A percentile compares a stretch with the other conserved stretches of the same genome.
Evolutionary conservation across 805 yeast species (phyloP).

Genomic region (Wickerhamomyces queroliae): DNA sequence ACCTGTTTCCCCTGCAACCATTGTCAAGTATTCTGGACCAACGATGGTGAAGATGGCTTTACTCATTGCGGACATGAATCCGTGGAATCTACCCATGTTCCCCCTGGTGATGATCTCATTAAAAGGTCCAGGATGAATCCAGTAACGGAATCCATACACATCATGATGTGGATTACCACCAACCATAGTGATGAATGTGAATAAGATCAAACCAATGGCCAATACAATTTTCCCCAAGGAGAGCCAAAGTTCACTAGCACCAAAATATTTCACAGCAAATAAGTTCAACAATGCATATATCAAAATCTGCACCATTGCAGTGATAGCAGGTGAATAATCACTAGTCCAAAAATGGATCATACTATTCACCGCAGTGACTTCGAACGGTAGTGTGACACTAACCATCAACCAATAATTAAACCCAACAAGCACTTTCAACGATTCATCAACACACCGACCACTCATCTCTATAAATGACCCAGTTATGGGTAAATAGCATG

Average conservation of each 20-base stretch:
- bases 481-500: conserved; percentile 54
- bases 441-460: conserved; percentile 59
- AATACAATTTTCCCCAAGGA: conserved; percentile 66
- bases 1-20: conserved; percentile 79
- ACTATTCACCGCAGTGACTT: conserved; percentile 57
- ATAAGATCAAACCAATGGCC: conserved; percentile 64
- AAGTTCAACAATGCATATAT: conserved; percentile 58
- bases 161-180: conserved; percentile 80
- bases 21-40: conserved; percentile 80
- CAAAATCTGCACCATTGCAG: conserved; percentile 58
- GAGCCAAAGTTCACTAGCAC: conserved; percentile 77
- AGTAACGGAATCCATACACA: conserved; percentile 52
- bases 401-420: conserved; percentile 55
- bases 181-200: conserved; percentile 74
- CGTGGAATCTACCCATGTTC: conserved; percentile 59
- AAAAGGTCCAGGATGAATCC: conserved; percentile 46
- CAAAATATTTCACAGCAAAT: conserved; percentile 68
- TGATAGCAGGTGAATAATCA: conserved; percentile 65
- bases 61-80: conserved; percentile 62
- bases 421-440: conserved; percentile 66
- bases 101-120: conserved; percentile 51
- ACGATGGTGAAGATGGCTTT: conserved; percentile 74
- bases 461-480: conserved; percentile 62
- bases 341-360: conserved; percentile 71
- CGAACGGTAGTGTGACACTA: conserved; percentile 55